A percentile compares a stretch with the other conserved stretches of the same genome.
phyloP scores from a whole-genome alignment of 2,329 filamentous ascomycete genomes.

The Myotisia sp. region DNA sequence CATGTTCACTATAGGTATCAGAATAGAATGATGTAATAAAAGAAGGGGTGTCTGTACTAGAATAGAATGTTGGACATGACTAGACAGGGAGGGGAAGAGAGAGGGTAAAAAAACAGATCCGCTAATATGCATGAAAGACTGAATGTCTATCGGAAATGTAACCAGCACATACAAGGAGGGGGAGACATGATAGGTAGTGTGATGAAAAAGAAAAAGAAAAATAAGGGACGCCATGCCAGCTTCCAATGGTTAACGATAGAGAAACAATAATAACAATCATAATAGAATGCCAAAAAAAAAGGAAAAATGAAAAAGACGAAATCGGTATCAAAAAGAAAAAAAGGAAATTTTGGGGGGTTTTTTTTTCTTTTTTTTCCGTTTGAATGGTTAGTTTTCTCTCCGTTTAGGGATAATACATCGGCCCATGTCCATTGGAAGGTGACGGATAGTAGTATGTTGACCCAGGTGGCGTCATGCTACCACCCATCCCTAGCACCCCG shows the following conservation, averaged over 20 bases:
- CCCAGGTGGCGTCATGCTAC: slow-evolving; percentile 58
- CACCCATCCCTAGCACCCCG: slow-evolving; percentile 55
- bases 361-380: too few relatives aligned
- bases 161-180: too few relatives aligned
- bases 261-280: slow-evolving; percentile 1
- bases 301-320: too few relatives aligned
- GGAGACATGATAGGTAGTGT: too few relatives aligned
- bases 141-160: too few relatives aligned
- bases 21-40: not conserved
- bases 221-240: too few relatives aligned
- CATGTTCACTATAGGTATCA: not conserved
- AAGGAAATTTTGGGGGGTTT: slow-evolving; percentile 8
- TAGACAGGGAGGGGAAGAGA: slow-evolving; percentile 3
- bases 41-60: not conserved
- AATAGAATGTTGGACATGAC: not conserved
- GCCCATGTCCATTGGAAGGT: slow-evolving; percentile 23
- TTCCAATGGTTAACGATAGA: too few relatives aligned
- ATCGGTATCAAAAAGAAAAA: slow-evolving; percentile 3
- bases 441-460: slow-evolving; percentile 42
- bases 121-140: slow-evolving; percentile 1
- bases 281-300: too few relatives aligned
- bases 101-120: slow-evolving; percentile 3
- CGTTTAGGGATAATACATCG: slow-evolving; percentile 44
- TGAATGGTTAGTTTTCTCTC: not conserved
- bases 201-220: too few relatives aligned